Base-by-base conservation (phyloP, 2,329 filamentous ascomycete species). In the Pseudogymnoascus sp. region DNA sequence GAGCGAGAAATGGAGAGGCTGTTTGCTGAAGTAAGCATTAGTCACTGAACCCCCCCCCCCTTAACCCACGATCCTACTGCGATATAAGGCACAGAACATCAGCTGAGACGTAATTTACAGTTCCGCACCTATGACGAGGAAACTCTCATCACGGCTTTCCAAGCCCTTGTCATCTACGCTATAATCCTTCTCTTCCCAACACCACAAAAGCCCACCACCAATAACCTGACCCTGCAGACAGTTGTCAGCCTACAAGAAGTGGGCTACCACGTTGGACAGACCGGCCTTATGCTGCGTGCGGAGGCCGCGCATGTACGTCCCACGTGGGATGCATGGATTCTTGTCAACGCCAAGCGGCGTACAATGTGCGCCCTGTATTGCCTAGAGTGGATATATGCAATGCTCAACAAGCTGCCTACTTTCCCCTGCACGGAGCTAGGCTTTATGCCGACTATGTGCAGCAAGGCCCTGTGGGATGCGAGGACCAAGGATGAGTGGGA, bases 321-420 rank as follows among this genome's bases (percentile, higher is more conserved):
- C 14, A 63, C 66, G 2, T 76, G 72, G 72, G 67, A 72, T 18
- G 63, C 68, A 8, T 76, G 75, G 74, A 61, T 75, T 7, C 67
- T 83, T 66, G 75, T 86, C 65, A 83, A 85, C 64, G 75, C 76
- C 47, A 85, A 85, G 67, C 79, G 82, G 9, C 81, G 74, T 30
- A 70, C 73, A 2, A 65, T 75, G 1, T 64, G 74, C 30, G 62
- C 69, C 5, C 64, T 75, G 2, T 76, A 74, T 57, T 66, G 72
- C 5, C 60, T 76, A 7, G 70, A 76, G 57, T 76, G 74, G 74
- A 70, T 71, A 3, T 75, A 75, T 60, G 69, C 71, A n/a, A 69
- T 73, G 1, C 70, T 72, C 57, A 70, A 75, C 58, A 62, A 66
- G 9, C 62, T 71, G 5, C 68, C 68, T 6, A 68, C 70, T 18